Percentiles rank a stretch among this genome's conserved stretches.
Conservation (phyloP, 1,284 basidiomycete genomes). For the Leccinum solheimii region DNA sequence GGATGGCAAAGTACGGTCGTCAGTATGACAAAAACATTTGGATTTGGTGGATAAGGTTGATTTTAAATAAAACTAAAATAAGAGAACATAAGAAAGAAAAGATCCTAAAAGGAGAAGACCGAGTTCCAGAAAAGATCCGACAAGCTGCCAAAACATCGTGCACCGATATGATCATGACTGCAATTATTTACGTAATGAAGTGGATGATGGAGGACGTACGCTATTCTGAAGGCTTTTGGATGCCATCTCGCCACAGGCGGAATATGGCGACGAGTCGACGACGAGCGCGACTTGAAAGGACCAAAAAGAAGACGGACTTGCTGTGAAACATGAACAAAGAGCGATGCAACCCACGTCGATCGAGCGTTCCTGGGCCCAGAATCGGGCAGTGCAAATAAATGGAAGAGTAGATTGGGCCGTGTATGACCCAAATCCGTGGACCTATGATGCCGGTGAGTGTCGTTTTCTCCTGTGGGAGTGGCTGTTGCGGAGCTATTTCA, state of each 20-base stretch:
- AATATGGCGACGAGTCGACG: conserved; percentile 42
- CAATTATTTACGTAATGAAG: no score
- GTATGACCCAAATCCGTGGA: conserved; percentile 34
- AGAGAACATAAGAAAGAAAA: no score
- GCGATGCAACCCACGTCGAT: conserved; percentile 20
- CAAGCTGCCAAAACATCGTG: no score
- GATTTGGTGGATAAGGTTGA: no score
- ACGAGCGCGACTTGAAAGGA: conserved; percentile 36
- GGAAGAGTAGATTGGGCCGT: conserved; percentile 56
- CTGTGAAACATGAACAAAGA: conserved; percentile 27
- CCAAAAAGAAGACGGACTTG: conserved; percentile 30
- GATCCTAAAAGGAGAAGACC: no score
- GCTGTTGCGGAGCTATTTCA: conserved; percentile 30
- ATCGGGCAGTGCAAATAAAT: conserved; percentile 72
- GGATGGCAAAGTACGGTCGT: no score
- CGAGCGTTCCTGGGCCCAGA: conserved; percentile 47
- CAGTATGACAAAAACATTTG: no score
- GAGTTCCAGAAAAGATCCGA: no score
- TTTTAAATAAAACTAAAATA: no score
- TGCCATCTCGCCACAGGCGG: conserved; percentile 71
- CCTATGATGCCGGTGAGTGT: conserved; percentile 18
- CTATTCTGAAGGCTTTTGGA: conserved; percentile 67
- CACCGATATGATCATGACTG: no score
- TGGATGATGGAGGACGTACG: conserved; percentile 59
- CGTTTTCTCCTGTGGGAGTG: conserved; percentile 30